These are phyloP conservation scores for Mycena floridula DNA, from an alignment of 768 basidiomycete species.

Conservation along the genomic window DNA sequence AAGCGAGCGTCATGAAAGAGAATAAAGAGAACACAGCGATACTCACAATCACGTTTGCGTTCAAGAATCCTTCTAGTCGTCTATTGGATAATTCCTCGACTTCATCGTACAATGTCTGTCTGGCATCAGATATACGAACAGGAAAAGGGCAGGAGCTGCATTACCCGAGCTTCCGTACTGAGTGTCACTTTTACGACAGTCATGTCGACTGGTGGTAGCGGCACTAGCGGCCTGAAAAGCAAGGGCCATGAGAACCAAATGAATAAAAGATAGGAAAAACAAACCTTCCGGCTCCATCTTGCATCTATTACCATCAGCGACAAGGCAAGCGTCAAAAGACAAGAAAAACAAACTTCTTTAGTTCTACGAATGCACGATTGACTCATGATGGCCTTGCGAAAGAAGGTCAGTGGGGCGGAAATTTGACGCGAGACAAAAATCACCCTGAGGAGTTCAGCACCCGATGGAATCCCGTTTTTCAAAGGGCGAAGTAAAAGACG, in stretches of 20 bases:
- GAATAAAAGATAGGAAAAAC: conserved; percentile 68
- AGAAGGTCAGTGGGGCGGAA: background rate
- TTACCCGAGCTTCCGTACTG: conserved; percentile 57
- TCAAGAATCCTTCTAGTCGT: conserved; percentile 53
- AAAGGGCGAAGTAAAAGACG: conserved; percentile 73
- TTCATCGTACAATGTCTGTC: conserved; percentile 60
- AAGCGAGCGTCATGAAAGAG: conserved; percentile 6
- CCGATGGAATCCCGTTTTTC: conserved; percentile 58
- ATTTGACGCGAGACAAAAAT: conserved; percentile 10
- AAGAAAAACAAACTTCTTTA: conserved; percentile 52
- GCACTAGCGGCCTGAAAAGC: background rate
- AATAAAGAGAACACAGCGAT: background rate
- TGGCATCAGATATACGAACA: conserved; percentile 1
- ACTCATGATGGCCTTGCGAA: conserved; percentile 55
- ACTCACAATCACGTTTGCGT: conserved; percentile 37
- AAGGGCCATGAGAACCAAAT: conserved; percentile 28
- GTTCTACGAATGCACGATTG: conserved; percentile 77
- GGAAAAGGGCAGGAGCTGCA: conserved; percentile 10
- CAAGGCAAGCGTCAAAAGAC: background rate
- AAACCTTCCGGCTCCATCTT: conserved; percentile 75
- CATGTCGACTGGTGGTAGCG: conserved; percentile 57
- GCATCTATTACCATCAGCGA: conserved; percentile 50
- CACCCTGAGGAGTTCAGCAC: conserved; percentile 68
- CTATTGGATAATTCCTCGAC: conserved; percentile 59
- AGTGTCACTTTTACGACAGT: conserved; percentile 68